Evolutionary conservation across 169 alveolate genomes (phyloP), one percentile per base, ranked within the genome.

Genomic region (Babesia divergens): DNA sequence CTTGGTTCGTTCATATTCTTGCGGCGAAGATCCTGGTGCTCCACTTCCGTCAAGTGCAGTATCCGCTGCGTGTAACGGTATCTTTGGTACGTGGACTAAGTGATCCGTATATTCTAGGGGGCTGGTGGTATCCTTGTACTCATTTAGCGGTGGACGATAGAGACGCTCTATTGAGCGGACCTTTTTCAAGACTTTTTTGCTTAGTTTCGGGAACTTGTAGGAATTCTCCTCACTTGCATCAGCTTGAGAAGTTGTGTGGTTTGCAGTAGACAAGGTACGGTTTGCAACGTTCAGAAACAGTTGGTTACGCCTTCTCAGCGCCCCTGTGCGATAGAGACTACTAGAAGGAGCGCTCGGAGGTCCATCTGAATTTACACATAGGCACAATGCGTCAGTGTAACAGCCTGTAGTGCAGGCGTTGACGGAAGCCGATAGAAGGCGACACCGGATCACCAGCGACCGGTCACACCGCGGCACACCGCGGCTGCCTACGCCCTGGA

Each of bases 101-200:
- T 9, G 56, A 26, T 3, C 13, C n/a, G n/a, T n/a, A n/a, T n/a
- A n/a, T n/a, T n/a, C n/a, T n/a, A n/a, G n/a, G n/a, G n/a, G n/a
- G n/a, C n/a, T 52, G 22, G 16, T 42, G 18, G 28, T 6, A 11
- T 60, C 51, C 54, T 9, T 38, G 58, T 29, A 24, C 20, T 4
- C 0, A 5, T 18, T 29, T 14, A 32, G 28, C 35, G 55, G 47
- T 20, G 69, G 76, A 16, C 64, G 58, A 53, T 74, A 74, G 16
- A 74, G 64, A 37, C 84, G 46, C 32, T 74, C 79, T 18, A 74
- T 74, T 20, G 84, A 74, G 32, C 52, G 46, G 14, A 74, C 46
- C 51, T 28, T 62, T n/a, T 65, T 74, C 26, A 64, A 6, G 37
- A 49, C 66, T 64, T 52, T 64, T n/a, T 74, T 74, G 38, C 84